Percentiles rank a stretch among this genome's conserved stretches.
phyloP scores from a whole-genome alignment of 768 basidiomycete species.

The Brasilioporus rufonigricans region DNA sequence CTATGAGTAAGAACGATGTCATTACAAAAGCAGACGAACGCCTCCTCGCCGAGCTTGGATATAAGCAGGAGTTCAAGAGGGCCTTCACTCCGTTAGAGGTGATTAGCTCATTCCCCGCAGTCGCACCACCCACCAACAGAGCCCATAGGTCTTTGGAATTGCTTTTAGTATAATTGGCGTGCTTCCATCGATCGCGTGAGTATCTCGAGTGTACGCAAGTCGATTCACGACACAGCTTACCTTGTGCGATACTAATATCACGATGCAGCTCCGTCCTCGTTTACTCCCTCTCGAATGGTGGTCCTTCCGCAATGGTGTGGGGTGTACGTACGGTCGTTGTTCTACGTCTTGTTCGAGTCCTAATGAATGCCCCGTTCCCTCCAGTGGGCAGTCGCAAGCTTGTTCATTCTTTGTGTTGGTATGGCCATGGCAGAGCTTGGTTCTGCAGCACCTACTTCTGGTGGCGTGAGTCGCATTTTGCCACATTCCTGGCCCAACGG shows the following conservation, averaged over 20 bases:
- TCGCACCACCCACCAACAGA: not conserved
- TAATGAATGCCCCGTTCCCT: too few species aligned
- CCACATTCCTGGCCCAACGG: not conserved
- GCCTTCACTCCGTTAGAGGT: constrained; percentile 37
- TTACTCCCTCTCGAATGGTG: too few species aligned
- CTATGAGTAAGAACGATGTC: constrained; percentile 13
- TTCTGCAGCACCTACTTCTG: too few species aligned
- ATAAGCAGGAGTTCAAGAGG: constrained; percentile 38
- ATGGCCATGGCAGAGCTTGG: constrained; percentile 42
- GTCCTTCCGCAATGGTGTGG: too few species aligned
- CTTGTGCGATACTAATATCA: not conserved
- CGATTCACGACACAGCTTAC: not conserved
- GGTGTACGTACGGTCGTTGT: too few species aligned
- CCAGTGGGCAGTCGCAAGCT: constrained; percentile 38
- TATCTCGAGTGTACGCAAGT: constrained; percentile 18
- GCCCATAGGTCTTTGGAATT: constrained; percentile 61
- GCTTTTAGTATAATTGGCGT: constrained; percentile 72
- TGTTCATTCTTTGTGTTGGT: constrained; percentile 39
- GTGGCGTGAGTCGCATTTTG: constrained; percentile 30
- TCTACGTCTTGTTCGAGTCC: too few species aligned
- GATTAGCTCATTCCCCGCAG: not conserved
- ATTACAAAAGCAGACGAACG: constrained; percentile 25
- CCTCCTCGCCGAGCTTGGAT: too few species aligned
- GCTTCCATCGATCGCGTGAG: constrained; percentile 61
- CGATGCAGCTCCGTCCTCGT: constrained; percentile 35